Percentiles rank a stretch among this genome's conserved stretches.
phyloP scores from a whole-genome alignment of 176 grass and related monocot genomes.

The Oryza officinalis region DNA sequence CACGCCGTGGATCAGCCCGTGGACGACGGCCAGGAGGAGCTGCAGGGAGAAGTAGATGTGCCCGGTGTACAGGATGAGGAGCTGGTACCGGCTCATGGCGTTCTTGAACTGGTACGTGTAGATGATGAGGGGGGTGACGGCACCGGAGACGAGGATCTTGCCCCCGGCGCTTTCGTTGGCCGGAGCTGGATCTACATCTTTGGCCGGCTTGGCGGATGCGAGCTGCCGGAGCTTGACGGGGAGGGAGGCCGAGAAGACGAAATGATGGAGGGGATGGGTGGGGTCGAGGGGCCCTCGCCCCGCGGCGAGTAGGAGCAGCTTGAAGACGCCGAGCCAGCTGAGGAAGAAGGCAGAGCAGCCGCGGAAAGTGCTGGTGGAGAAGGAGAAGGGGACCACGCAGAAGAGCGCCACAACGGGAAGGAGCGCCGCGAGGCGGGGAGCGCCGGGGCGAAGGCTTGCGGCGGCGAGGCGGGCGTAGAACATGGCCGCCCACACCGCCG shows the following conservation, averaged over 20 bases:
- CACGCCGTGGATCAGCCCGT: conserved; percentile 7
- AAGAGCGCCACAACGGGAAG: conserved; percentile 56
- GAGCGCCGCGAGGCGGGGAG: conserved; percentile 40
- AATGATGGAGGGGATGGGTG: conserved; percentile 36
- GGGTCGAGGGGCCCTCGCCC: conserved; percentile 55
- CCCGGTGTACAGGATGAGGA: conserved; percentile 36
- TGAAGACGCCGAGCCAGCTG: conserved; percentile 60
- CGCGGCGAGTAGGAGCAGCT: conserved; percentile 62
- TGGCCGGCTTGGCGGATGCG: neutral
- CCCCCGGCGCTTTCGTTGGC: neutral
- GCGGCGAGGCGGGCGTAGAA: conserved; percentile 53
- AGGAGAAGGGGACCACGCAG: conserved; percentile 36
- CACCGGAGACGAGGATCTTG: conserved; percentile 17
- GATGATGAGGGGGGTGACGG: conserved; percentile 24
- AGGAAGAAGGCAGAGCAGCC: conserved; percentile 57
- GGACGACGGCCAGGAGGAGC: conserved; percentile 33
- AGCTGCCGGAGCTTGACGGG: conserved; percentile 47
- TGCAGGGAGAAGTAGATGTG: conserved; percentile 64
- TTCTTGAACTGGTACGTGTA: conserved; percentile 53
- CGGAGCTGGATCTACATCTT: neutral
- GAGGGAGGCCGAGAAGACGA: conserved; percentile 50
- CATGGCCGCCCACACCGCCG: conserved; percentile 25
- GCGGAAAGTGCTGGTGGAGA: conserved; percentile 55
- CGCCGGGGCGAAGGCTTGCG: conserved; percentile 29
- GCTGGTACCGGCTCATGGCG: conserved; percentile 35